Conservation (phyloP, 805 yeast species). For the Nakazawaea peltata region DNA sequence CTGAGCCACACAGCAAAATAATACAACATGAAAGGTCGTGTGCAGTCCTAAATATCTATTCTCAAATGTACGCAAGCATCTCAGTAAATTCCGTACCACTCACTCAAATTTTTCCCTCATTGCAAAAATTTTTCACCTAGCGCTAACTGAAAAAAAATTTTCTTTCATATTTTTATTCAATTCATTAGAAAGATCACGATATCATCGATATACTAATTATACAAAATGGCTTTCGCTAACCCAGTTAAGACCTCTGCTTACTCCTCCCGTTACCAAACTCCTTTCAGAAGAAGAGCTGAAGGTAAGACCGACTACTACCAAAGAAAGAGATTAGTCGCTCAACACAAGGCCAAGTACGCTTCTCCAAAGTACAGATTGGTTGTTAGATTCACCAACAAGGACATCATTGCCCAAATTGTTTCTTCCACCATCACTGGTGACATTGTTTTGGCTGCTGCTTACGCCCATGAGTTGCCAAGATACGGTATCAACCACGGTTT, state of each 20-base stretch:
- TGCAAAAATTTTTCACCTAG: neutral
- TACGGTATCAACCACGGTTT: constrained; percentile 98
- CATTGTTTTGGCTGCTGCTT: constrained; percentile 92
- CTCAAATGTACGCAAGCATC: neutral
- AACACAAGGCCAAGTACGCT: constrained; percentile 99
- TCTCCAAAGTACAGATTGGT: constrained; percentile 99
- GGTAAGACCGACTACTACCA: constrained; percentile 99
- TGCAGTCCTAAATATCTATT: too few species aligned
- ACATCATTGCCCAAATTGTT: constrained; percentile 95
- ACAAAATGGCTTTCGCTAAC: constrained; percentile 71
- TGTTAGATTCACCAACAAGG: constrained; percentile 99
- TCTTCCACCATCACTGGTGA: constrained; percentile 98
- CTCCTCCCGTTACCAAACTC: constrained; percentile 99
- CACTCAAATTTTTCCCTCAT: neutral
- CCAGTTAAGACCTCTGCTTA: constrained; percentile 79
- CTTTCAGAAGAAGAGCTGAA: constrained; percentile 99
- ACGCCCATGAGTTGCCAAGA: constrained; percentile 96
- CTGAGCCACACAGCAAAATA: too few species aligned
- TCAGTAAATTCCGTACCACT: too few species aligned
- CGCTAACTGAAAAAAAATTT: neutral
- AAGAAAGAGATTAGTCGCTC: constrained; percentile 98
- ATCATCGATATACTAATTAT: neutral
- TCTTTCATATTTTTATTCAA: neutral
- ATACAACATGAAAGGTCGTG: too few species aligned
- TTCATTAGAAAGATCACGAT: neutral